Conservation (phyloP, 2,329 filamentous ascomycete species). For the Arthroderma sp. region DNA sequence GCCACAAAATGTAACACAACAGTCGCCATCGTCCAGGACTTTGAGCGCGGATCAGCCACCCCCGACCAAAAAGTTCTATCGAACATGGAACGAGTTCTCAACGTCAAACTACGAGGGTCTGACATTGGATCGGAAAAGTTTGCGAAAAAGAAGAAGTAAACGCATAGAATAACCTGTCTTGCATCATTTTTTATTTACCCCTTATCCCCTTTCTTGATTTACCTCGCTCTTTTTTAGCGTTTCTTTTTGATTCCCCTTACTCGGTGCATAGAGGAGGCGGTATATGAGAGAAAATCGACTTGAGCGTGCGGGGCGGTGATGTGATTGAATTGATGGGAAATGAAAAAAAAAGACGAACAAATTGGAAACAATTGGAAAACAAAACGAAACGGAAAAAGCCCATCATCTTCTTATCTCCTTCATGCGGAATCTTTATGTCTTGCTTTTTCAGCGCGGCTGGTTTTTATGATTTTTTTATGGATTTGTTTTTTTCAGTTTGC, state of each 20-base stretch:
- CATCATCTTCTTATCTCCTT: too few relatives aligned
- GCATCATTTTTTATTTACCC: not conserved
- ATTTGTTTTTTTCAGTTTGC: too few relatives aligned
- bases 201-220: not conserved
- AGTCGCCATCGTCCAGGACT: constrained; percentile 63
- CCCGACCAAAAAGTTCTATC: constrained; percentile 74
- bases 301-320: too few relatives aligned
- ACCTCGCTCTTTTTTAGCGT: not conserved
- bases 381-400: too few relatives aligned
- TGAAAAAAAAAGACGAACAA: too few relatives aligned
- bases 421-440: too few relatives aligned
- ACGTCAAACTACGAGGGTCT: constrained; percentile 71
- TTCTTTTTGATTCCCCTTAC: not conserved
- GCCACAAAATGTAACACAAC: constrained; percentile 86
- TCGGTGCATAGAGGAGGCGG: too few relatives aligned
- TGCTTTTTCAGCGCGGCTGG: too few relatives aligned
- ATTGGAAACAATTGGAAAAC: too few relatives aligned
- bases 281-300: too few relatives aligned
- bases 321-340: too few relatives aligned
- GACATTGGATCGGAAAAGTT: constrained; percentile 80
- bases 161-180: not conserved
- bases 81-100: constrained; percentile 70
- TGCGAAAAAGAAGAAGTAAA: constrained; percentile 51
- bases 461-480: too few relatives aligned
- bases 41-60: constrained; percentile 64